A percentile compares a stretch with the other conserved stretches of the same genome.
These are phyloP conservation scores for Plasmodium gonderi DNA, from an alignment of 169 alveolate genomes.

Conservation along the genomic window DNA sequence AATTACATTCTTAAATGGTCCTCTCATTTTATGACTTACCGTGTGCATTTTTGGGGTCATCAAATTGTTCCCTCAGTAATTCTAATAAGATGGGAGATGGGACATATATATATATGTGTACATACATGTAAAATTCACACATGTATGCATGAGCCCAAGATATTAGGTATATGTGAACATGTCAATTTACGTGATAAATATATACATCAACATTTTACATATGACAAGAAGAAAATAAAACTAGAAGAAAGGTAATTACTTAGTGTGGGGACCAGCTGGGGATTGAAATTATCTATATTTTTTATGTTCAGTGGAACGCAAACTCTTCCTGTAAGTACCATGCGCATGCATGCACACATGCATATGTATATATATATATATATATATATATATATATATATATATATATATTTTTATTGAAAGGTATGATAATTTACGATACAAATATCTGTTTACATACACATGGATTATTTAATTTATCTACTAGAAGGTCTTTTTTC, in stretches of 20 bases:
- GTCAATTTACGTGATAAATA: background rate
- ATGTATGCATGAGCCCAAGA: background rate
- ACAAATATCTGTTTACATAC: no score
- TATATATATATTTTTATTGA: no score
- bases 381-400: no score
- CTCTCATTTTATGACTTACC: slow-evolving; percentile 1
- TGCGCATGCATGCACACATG: no score
- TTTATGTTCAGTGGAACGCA: slow-evolving; percentile 87
- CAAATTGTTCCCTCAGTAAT: slow-evolving; percentile 64
- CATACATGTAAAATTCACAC: background rate
- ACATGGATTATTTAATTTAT: background rate
- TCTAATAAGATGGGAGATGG: background rate
- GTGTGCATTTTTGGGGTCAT: slow-evolving; percentile 60
- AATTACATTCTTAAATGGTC: background rate
- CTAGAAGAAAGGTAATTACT: slow-evolving; percentile 79
- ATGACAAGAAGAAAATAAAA: background rate
- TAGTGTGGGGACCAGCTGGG: slow-evolving; percentile 88
- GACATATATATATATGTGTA: background rate
- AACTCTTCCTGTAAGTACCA: slow-evolving; percentile 79
- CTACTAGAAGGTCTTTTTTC: background rate
- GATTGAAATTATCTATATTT: slow-evolving; percentile 80
- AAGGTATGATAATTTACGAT: no score
- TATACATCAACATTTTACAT: background rate
- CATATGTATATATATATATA: no score
- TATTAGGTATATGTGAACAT: background rate